Evolutionary conservation across 768 basidiomycete species (phyloP).

Genomic region (Amanita phalloides): DNA sequence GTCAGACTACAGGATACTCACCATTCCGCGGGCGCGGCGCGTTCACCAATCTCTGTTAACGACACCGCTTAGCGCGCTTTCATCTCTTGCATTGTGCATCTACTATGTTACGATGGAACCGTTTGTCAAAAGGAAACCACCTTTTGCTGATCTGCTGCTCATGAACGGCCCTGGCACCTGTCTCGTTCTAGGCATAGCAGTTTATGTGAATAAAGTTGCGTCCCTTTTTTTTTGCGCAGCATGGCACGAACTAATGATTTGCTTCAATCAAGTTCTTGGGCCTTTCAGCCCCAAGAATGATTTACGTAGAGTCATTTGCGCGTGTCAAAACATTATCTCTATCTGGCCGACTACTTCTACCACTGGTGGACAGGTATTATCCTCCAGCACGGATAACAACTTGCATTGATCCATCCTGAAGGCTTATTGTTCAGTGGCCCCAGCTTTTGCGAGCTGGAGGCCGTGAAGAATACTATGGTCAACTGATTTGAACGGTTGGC

Average conservation of each 20-base stretch:
- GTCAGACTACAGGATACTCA: slow-evolving; percentile 37
- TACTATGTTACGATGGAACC: slow-evolving; percentile 51
- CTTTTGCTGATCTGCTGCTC: slow-evolving; percentile 66
- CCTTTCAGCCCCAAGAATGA: slow-evolving; percentile 53
- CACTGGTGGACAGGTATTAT: slow-evolving; percentile 67
- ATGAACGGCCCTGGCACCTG: slow-evolving; percentile 96
- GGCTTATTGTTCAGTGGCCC: slow-evolving; percentile 92
- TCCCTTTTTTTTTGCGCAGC: background rate
- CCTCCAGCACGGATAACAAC: background rate
- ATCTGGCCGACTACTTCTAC: slow-evolving; percentile 72
- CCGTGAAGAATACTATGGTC: slow-evolving; percentile 45
- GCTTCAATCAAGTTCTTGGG: slow-evolving; percentile 53
- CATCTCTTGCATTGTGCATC: slow-evolving; percentile 52
- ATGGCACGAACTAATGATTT: background rate
- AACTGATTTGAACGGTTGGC: slow-evolving; percentile 43
- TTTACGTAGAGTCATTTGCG: slow-evolving; percentile 94
- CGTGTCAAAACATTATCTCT: slow-evolving; percentile 73
- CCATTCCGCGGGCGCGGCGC: slow-evolving; percentile 77
- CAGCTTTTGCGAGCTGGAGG: slow-evolving; percentile 30
- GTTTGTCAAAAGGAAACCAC: slow-evolving; percentile 20
- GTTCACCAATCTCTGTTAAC: slow-evolving; percentile 77
- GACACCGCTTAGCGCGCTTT: slow-evolving; percentile 51
- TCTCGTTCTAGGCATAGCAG: slow-evolving; percentile 62
- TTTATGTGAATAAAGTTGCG: slow-evolving; percentile 63
- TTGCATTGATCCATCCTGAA: slow-evolving; percentile 14